Conservation (phyloP, 257 asterid genomes). For the Haberlea rhodopensis region DNA sequence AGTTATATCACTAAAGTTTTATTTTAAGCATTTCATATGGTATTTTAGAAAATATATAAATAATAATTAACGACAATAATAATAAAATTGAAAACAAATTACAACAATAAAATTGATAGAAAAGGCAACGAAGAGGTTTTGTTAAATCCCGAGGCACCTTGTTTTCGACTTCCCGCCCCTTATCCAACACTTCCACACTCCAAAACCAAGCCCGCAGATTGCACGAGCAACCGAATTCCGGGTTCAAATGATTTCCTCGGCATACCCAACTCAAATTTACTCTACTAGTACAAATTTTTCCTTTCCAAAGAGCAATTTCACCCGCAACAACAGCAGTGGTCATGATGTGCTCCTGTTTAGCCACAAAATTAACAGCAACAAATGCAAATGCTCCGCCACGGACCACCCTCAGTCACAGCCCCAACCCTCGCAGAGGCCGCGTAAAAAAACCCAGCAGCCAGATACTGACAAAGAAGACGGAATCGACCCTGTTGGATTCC, state of each 20-base stretch:
- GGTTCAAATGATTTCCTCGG: conserved; percentile 37
- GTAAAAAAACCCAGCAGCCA: conserved; percentile 32
- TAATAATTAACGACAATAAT: too few species aligned
- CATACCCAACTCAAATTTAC: conserved; percentile 29
- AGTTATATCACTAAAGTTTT: too few species aligned
- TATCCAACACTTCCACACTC: conserved; percentile 29
- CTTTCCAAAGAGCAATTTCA: conserved; percentile 7
- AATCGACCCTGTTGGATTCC: conserved; percentile 87
- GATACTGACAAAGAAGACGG: conserved; percentile 42
- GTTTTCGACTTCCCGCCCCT: conserved; percentile 26
- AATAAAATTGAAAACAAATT: too few species aligned
- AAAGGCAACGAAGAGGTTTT: too few species aligned
- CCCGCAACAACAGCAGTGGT: conserved; percentile 11
- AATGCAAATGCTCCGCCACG: conserved; percentile 39
- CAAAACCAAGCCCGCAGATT: conserved; percentile 4
- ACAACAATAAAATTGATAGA: background rate
- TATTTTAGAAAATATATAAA: too few species aligned
- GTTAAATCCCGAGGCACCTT: conserved; percentile 30
- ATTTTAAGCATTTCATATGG: too few species aligned
- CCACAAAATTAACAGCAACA: conserved; percentile 7
- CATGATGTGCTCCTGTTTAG: conserved; percentile 22
- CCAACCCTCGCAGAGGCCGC: conserved; percentile 31
- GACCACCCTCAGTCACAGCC: conserved; percentile 33
- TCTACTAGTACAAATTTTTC: conserved; percentile 25
- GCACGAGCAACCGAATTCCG: background rate